phyloP scores from a whole-genome alignment of 2,329 filamentous ascomycete genomes.

The Monosporascus sp. region DNA sequence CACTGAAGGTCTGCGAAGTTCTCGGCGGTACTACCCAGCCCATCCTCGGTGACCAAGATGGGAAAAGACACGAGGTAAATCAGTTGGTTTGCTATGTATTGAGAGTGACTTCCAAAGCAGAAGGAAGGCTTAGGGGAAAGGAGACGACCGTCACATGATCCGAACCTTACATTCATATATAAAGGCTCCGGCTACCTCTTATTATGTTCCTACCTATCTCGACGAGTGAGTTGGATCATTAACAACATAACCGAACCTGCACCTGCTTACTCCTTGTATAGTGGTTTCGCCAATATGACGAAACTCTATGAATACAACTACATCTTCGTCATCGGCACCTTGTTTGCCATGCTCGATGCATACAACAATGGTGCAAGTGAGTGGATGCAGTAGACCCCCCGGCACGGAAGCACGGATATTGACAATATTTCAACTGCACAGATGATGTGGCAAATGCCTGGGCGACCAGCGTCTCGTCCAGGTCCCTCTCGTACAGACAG shows the following conservation, averaged over 20 bases:
- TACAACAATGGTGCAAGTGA: conserved; percentile 75
- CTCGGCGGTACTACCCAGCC: background rate
- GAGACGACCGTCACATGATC: too few relatives aligned
- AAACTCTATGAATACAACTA: conserved; percentile 60
- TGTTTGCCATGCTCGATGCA: conserved; percentile 71
- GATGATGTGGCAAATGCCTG: conserved; percentile 82
- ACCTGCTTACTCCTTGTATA: background rate
- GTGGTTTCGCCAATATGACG: conserved; percentile 39
- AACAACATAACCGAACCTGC: background rate
- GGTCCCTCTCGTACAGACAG: conserved; percentile 65
- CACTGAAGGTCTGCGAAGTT: background rate
- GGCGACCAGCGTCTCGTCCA: conserved; percentile 76
- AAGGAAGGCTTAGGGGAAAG: background rate
- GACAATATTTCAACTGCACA: conserved; percentile 22
- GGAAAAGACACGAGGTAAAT: background rate
- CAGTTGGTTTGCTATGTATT: background rate
- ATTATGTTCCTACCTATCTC: background rate
- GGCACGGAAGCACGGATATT: conserved; percentile 4
- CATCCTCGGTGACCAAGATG: background rate
- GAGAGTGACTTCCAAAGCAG: background rate
- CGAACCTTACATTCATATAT: too few relatives aligned
- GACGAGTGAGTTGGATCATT: background rate
- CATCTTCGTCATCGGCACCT: conserved; percentile 68
- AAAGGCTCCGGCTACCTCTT: too few relatives aligned
- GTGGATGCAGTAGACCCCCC: conserved; percentile 25